Conservation (phyloP, 306 rosid genomes). For the Ammopiptanthus mongolicus region DNA sequence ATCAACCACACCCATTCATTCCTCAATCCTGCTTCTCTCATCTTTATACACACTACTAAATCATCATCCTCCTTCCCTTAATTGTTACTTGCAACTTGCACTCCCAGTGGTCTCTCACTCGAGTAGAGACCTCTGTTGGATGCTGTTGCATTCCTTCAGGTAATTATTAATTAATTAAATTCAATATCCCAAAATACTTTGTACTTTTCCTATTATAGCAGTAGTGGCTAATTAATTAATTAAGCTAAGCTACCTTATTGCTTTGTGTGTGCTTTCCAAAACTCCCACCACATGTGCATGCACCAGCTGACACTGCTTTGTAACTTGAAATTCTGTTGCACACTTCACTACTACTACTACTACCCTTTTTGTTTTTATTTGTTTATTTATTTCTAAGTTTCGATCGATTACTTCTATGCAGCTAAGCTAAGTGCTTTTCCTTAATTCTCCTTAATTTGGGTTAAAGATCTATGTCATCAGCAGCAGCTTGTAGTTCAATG, state of each 20-base stretch:
- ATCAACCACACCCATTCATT: slow-evolving; percentile 43
- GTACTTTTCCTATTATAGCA: neutral
- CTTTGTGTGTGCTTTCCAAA: too few relatives aligned
- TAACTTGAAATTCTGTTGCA: slow-evolving; percentile 20
- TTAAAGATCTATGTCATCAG: slow-evolving; percentile 13
- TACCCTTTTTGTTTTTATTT: neutral
- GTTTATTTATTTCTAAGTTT: neutral
- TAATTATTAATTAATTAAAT: slow-evolving; percentile 11
- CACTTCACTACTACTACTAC: neutral
- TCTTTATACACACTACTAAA: neutral
- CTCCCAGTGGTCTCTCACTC: slow-evolving; percentile 44
- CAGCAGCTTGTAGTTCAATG: slow-evolving; percentile 22
- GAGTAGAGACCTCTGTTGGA: slow-evolving; percentile 47
- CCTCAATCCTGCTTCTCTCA: too few relatives aligned
- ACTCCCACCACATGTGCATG: slow-evolving; percentile 25
- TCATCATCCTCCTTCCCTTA: neutral
- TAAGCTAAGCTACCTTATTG: neutral
- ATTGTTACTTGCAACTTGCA: slow-evolving; percentile 34
- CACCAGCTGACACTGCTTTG: slow-evolving; percentile 13
- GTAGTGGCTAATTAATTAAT: too few relatives aligned
- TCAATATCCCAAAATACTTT: neutral
- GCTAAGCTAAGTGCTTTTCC: slow-evolving; percentile 21
- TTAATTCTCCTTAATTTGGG: neutral
- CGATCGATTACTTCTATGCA: slow-evolving; percentile 18
- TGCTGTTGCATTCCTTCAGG: slow-evolving; percentile 33